Evolutionary conservation across 1,284 basidiomycete species (phyloP), one percentile per base, ranked within the genome.

Genomic region (Tilletia caries): DNA sequence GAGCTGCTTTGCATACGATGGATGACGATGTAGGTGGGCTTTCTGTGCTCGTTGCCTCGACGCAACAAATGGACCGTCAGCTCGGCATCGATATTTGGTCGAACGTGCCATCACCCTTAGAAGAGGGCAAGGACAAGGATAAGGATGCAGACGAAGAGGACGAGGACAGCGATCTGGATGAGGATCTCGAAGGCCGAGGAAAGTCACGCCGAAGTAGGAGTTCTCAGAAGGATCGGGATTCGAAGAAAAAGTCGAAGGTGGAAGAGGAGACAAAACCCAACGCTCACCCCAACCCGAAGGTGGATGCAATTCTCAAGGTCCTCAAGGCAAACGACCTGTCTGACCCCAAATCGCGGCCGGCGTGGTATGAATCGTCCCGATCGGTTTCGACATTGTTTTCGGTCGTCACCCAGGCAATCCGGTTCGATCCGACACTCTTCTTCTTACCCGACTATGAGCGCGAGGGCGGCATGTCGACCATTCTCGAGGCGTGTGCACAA

Each of bases 1-100:
- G 84, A 20, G 87, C 87, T 0, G 83, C 82, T 1, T 70, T 87
- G 23, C 83, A 85, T 20, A 20, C 29, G n/a, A 1, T 60, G 25
- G 8, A 18, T 6, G 8, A 27, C 23, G 13, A 27, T 8, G 8
- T 60, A 4, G 20, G 27, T 8, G 25, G 5, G 25, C 15, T 60
- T 5, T 18, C 25, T 8, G 10, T 27, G 20, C 29, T 60, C 8
- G 12, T 60, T 18, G n/a, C 13, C 12, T 60, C 54, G 25, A 60
- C 27, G 27, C 10, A 25, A 6, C 6, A 60, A 8, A 32, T 60
- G 15, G 54, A 60, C 25, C 23, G 25, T 27, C 23, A 60, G 25
- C 54, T 60, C 12, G 32, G 32, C 54, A 34, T 41, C 18, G 27
- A 37, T 32, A 33, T 41, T n/a, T 41, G 62, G 62, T 41, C 33